Base-by-base conservation (phyloP, 352 stramenopile species). In the Globisporangium mamillatum region DNA sequence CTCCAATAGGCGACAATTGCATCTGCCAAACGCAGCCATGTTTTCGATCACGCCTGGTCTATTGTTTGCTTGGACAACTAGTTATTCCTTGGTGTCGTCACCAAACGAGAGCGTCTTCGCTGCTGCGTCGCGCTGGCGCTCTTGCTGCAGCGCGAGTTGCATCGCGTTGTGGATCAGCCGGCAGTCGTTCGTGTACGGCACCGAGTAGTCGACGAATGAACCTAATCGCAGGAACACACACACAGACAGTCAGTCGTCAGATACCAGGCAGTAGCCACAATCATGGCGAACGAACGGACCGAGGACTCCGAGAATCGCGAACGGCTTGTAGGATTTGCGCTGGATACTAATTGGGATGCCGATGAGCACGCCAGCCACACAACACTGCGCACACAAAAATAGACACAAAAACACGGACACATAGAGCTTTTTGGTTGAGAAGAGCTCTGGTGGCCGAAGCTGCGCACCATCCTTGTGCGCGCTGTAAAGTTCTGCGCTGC, bases 321-420 rank as follows among this genome's bases (percentile, higher is more conserved):
- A 94, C 7, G 83, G 82, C 66, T 81, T 88, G 80, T 91, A 90
- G 1, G 83, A 93, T 71, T 92, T 92, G 64, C 75, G 74, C 67
- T 91, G 73, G 69, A 94, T 93, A 67, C 86, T 94, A 62, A 93
- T 92, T 24, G 87, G 86, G 60, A 94, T 91, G 63, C 87, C 87
- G 46, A 90, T 84, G 58, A 94, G 65, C 32, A 94, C 84, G n/a
- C 87, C 87, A 7, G 75, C 85, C 27, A 94, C 85, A 34, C 87
- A 94, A 55, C 81, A 90, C 86, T 93, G 36, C 22, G 36, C 4
- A 67, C 16, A 60, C n/a, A 62, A 3, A 63, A n/a, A 20, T 9
- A 36, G 6, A 34, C 22, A 67, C 22, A 3, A 38, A 38, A 22
- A 25, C 10, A 46, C 38, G 5, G 14, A 46, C 38, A 46, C 38